Evolutionary conservation across 108 stramenopile species (phyloP), one percentile per base, ranked within the genome.

Genomic region (Thalassiosira profunda): DNA sequence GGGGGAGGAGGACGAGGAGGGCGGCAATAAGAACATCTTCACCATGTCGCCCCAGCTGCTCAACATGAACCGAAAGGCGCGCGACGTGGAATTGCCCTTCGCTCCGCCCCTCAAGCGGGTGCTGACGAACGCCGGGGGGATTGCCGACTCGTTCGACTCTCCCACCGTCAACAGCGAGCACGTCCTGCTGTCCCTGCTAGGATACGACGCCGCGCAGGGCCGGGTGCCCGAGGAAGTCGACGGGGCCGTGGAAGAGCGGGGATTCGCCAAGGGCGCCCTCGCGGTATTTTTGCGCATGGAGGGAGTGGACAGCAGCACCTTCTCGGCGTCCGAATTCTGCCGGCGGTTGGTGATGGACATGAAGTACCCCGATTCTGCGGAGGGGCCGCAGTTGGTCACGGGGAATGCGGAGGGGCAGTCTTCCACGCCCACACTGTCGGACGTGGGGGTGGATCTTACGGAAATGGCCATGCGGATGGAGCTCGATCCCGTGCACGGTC

Each of bases 401-500:
- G 80, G 79, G 6, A 49, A 38, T 8, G 66, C 54, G 8, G 77
- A 56, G 15, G 61, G 68, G 10, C 46, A 54, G 20, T 36, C 65
- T 20, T 42, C 62, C 11, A 89, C 84, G 14, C 86, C 87, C 8
- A 89, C 87, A 2, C 76, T 93, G 67, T 58, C 55, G 9, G 84
- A 94, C 61, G 71, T 76, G 40, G 92, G 24, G 82, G 76, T 94
- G 25, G 92, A 94, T 70, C 43, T 94, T 11, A 81, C 88, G 35
- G 83, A 94, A 59, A 67, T 75, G 31, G 94, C 99, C 10, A 85
- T 83, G 47, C 97, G 98, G 42, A 97, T 96, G 3, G 92, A 94
- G 62, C 73, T 99, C 0, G 98, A 98, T 74, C 98, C 98, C 3
- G 98, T 98, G 17, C 95, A 98, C 67, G 99, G 99, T 6, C 83